Percentiles rank a stretch among this genome's conserved stretches.
Evolutionary conservation across 345 rosid genomes (phyloP).

Genomic region (Hypericum androsaemum): DNA sequence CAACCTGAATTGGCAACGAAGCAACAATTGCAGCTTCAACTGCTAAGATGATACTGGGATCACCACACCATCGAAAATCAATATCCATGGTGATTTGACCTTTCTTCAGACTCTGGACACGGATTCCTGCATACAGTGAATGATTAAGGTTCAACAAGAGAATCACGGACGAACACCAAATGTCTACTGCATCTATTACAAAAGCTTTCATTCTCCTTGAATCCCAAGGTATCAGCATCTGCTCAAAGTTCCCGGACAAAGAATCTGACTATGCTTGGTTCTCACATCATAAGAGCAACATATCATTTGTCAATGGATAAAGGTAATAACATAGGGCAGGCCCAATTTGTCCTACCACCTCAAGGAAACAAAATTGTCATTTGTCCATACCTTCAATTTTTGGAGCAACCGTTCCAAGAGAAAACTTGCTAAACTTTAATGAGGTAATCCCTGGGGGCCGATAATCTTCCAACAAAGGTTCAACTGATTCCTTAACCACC

Average conservation of each 20-base stretch:
- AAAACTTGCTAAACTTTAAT: conserved; percentile 73
- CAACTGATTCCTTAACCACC: conserved; percentile 91
- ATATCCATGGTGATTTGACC: conserved; percentile 96
- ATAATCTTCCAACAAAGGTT: conserved; percentile 90
- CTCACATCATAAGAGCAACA: too few species aligned
- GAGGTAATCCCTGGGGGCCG: conserved; percentile 95
- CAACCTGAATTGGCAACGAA: conserved; percentile 96
- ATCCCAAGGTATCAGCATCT: too few species aligned
- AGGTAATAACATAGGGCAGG: too few species aligned
- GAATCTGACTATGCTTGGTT: too few species aligned
- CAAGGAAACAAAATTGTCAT: conserved; percentile 5
- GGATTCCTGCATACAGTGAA: conserved; percentile 59
- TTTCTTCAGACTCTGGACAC: conserved; percentile 90
- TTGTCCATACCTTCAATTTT: conserved; percentile 78
- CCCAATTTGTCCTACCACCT: too few species aligned
- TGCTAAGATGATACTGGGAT: conserved; percentile 89
- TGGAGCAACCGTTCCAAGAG: conserved; percentile 92
- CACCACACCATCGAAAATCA: conserved; percentile 98
- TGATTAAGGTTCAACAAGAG: not conserved
- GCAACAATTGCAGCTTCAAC: conserved; percentile 93
- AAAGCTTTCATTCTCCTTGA: too few species aligned
- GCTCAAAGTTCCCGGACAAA: too few species aligned
- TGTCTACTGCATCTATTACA: too few species aligned
- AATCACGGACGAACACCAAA: too few species aligned
- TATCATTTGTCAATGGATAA: too few species aligned